Conservation (phyloP, 441 rosid genomes). For the Oxalis stricta region DNA sequence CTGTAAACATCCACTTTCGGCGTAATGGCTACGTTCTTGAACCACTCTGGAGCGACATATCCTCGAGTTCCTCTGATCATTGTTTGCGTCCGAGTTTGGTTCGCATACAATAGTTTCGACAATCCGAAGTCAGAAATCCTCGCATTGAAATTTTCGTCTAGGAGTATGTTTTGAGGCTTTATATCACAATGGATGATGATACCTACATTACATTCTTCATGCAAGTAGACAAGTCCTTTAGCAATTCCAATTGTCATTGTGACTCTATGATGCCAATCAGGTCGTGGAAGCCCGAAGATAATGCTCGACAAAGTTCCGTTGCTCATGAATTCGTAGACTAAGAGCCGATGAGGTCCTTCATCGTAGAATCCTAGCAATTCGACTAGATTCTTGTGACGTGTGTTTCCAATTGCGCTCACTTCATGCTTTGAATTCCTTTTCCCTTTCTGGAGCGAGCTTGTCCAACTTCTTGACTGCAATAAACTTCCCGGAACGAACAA, state of each 20-base stretch:
- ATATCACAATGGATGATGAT: constrained; percentile 20
- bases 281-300: constrained; percentile 6
- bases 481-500: not conserved
- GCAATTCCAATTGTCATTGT: constrained; percentile 9
- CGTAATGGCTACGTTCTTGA: constrained; percentile 8
- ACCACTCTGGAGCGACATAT: constrained; percentile 20
- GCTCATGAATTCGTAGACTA: constrained; percentile 18
- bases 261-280: constrained; percentile 11
- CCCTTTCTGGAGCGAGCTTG: constrained; percentile 6
- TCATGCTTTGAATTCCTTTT: constrained; percentile 17
- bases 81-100: constrained; percentile 11
- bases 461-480: constrained; percentile 12
- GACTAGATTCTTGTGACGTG: constrained; percentile 18
- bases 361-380: constrained; percentile 12
- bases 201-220: constrained; percentile 12
- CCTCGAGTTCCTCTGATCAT: constrained; percentile 16
- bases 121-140: constrained; percentile 14
- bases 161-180: constrained; percentile 17
- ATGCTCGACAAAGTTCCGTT: constrained; percentile 9
- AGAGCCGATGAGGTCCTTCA: constrained; percentile 11
- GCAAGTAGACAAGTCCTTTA: constrained; percentile 11
- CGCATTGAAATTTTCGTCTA: not conserved
- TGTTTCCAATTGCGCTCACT: constrained; percentile 15
- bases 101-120: constrained; percentile 8
- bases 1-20: constrained; percentile 15